These are phyloP conservation scores for Drechslerella dactyloides DNA, from an alignment of 2,329 filamentous ascomycete genomes.

Conservation along the genomic window DNA sequence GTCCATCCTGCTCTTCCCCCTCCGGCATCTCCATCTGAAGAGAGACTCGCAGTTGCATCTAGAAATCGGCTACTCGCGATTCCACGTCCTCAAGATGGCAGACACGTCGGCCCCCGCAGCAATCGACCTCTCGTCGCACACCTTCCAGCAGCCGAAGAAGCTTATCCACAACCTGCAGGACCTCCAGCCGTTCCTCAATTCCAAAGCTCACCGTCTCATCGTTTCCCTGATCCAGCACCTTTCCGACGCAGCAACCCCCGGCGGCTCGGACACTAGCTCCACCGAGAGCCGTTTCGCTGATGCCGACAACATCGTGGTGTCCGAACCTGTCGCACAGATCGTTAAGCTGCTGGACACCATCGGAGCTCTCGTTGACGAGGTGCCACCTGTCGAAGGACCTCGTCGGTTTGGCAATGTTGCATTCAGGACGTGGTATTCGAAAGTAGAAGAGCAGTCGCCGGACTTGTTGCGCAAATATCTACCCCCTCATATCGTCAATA, in stretches of 20 bases:
- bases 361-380: conserved; percentile 73
- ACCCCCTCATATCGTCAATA: conserved; percentile 60
- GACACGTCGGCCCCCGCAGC: neutral
- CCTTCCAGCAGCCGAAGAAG: conserved; percentile 75
- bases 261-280: conserved; percentile 58
- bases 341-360: conserved; percentile 71
- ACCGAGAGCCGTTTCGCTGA: conserved; percentile 63
- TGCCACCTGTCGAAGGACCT: conserved; percentile 82
- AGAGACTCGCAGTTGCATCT: neutral
- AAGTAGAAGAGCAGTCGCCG: conserved; percentile 64
- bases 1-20: neutral
- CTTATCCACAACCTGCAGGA: conserved; percentile 84
- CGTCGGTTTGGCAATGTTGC: conserved; percentile 90
- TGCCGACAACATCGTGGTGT: conserved; percentile 59
- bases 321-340: conserved; percentile 69
- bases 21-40: neutral
- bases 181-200: conserved; percentile 78
- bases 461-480: conserved; percentile 68
- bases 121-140: conserved; percentile 57
- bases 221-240: conserved; percentile 87
- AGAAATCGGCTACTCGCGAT: neutral
- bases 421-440: conserved; percentile 81
- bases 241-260: conserved; percentile 82
- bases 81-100: conserved; percentile 22
- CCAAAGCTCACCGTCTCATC: conserved; percentile 84